These are phyloP conservation scores for Trichosporon ovoides DNA, from an alignment of 1,284 basidiomycete species.

Conservation along the genomic window DNA sequence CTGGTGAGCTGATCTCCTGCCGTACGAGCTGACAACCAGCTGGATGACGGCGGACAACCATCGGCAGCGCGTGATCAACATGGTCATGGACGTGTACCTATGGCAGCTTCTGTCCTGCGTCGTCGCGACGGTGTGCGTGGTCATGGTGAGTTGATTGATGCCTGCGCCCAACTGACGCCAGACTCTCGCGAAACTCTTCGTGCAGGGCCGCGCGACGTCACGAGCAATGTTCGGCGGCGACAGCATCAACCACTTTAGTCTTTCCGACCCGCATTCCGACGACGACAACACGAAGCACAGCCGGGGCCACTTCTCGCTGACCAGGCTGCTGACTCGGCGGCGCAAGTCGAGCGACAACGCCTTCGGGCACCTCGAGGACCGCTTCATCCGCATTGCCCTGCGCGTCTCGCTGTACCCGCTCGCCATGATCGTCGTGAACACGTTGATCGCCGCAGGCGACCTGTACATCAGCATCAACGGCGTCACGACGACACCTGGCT, in stretches of 20 bases:
- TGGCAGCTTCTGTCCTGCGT: slow-evolving; percentile 34
- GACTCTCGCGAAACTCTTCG: slow-evolving; percentile 30
- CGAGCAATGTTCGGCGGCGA: slow-evolving; percentile 25
- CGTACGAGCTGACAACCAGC: slow-evolving; percentile 7
- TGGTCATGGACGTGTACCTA: slow-evolving; percentile 35
- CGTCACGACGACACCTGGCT: slow-evolving; percentile 8
- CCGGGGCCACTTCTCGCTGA: slow-evolving; percentile 11
- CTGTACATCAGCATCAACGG: slow-evolving; percentile 18
- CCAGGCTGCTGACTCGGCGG: slow-evolving; percentile 7
- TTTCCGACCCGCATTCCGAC: slow-evolving; percentile 15
- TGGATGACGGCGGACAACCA: slow-evolving; percentile 17
- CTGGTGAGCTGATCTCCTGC: slow-evolving; percentile 18
- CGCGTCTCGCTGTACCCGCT: slow-evolving; percentile 28
- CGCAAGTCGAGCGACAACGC: slow-evolving; percentile 5
- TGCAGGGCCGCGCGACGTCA: slow-evolving; percentile 28
- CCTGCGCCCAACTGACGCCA: slow-evolving; percentile 8
- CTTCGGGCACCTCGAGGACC: slow-evolving; percentile 19
- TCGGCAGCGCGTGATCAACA: slow-evolving; percentile 17
- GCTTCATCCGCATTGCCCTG: slow-evolving; percentile 23
- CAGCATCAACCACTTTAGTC: slow-evolving; percentile 21
- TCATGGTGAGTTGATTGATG: slow-evolving; percentile 17
- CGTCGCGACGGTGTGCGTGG: slow-evolving; percentile 26
- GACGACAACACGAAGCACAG: slow-evolving; percentile 24
- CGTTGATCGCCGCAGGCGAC: slow-evolving; percentile 24
- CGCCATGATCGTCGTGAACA: slow-evolving; percentile 25